Evolutionary conservation across 768 basidiomycete genomes (phyloP), one percentile per base, ranked within the genome.

Genomic region (Tephrocybe sp.): DNA sequence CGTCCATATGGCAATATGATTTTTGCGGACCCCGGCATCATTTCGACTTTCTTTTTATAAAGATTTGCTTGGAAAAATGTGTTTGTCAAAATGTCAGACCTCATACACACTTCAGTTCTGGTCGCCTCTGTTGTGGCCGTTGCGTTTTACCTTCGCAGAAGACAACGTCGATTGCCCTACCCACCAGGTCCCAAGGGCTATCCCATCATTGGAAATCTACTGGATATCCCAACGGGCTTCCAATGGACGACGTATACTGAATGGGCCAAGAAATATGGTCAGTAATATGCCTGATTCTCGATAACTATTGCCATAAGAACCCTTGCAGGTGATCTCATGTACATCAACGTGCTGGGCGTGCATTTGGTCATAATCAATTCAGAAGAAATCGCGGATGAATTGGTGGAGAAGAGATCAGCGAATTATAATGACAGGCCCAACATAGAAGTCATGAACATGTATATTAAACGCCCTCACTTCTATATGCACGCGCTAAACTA

Each of bases 171-270:
- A 39, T 41, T 53, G 18, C 58, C 51, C 25, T 48, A 49, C 34
- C 55, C 55, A 24, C 55, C 55, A 24, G 30, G 59, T 35, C 51
- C 57, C 32, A 18, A 54, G 27, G 42, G 55, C n/a, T 50, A 50
- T 18, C 60, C 59, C 8, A 31, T 67, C n/a, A 51, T 67, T 16
- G 65, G 65, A 13, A 67, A 63, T 34, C 27, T 58, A 13, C 27
- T 56, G 3, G 60, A 63, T 44, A 48, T 64, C n/a, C 61, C 63
- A 6, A 48, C 31, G 1, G 39, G 52, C 25, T 49, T 45, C 24
- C 56, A 60, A 34, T 65, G 62, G 64, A 21, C 43, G 13, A 56
- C 53, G 9, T 65, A 52, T 35, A 44, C 44, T 18, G 38, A 53
- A 24, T 59, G 57, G 57, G 47, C 38, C 0, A 46, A 56, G 47